Evolutionary conservation across 108 stramenopile species (phyloP).

Genomic region (Cyclotella kingstonii): DNA sequence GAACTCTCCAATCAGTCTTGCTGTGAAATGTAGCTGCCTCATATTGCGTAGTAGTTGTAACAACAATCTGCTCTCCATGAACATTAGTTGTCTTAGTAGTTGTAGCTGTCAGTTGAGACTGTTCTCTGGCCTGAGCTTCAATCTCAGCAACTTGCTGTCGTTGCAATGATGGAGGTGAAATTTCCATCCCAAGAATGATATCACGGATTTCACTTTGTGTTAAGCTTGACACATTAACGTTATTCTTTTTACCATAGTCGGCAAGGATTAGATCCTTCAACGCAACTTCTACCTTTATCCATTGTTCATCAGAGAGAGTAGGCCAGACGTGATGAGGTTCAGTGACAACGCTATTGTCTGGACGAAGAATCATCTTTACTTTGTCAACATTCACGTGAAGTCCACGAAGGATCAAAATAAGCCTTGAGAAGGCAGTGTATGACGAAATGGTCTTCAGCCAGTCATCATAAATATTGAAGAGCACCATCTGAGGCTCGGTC

Average conservation of each 20-base stretch:
- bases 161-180: constrained; percentile 97
- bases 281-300: constrained; percentile 98
- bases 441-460: constrained; percentile 98
- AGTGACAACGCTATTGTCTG: constrained; percentile 97
- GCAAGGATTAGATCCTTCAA: constrained; percentile 98
- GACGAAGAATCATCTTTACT: constrained; percentile 96
- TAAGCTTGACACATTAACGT: constrained; percentile 97
- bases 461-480: constrained; percentile 99
- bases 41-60: constrained; percentile 97
- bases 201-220: constrained; percentile 99
- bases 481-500: constrained; percentile 98
- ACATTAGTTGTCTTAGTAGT: constrained; percentile 99
- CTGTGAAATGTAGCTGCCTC: constrained; percentile 97
- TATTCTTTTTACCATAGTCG: constrained; percentile 99
- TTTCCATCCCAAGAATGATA: constrained; percentile 99
- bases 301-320: constrained; percentile 96
- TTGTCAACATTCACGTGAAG: constrained; percentile 96
- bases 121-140: constrained; percentile 96
- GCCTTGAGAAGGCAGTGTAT: constrained; percentile 98
- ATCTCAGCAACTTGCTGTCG: constrained; percentile 99
- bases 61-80: constrained; percentile 98
- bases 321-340: constrained; percentile 99
- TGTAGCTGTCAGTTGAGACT: constrained; percentile 95
- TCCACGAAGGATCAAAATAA: constrained; percentile 97
- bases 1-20: constrained; percentile 98